Evolutionary conservation across 192 early-diverging fungal species (phyloP), one percentile per base, ranked within the genome.

Genomic region (Podila epicladia): DNA sequence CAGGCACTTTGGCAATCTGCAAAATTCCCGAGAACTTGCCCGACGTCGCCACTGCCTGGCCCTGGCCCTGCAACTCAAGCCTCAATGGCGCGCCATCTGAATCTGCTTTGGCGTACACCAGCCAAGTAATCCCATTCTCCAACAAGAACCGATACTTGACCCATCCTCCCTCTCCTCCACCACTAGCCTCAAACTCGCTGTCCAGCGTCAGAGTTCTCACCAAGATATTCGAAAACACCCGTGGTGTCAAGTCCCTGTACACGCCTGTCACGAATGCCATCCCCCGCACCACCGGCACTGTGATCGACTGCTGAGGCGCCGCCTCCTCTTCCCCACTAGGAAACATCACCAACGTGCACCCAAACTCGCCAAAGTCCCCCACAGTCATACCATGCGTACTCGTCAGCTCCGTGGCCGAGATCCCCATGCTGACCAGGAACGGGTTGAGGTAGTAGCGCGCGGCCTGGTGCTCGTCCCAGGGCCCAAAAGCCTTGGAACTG

Each of bases 1-100:
- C 53, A 22, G 80, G 80, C 28, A 82, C 26, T 19, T 82, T 82
- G 24, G 68, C 72, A 20, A 82, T 74, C n/a, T 82, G 80, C 12
- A 82, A 24, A 11, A 74, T n/a, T 13, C 80, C 80, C 9, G 58
- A 71, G 50, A 82, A 82, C 59, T 32, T 71, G 31, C 80, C 80
- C 0, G 80, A 74, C 1, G 60, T 74, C 0, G 80, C 59, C 28
- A 58, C 62, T 2, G 59, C 48, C n/a, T 33, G 32, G 5, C 31
- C 59, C 59, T 58, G 57, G 6, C 57, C 53, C 17, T 15, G 24
- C 68, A 65, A 45, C 24, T 51, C 59, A 19, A 82, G 48, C 19
- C 22, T 0, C 12, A 82, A 63, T 12, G 62, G 31, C 24, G 31
- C 41, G 4, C 32, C 2, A 5, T 1, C 17, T 12, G 17, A 35